Percentiles rank a stretch among this genome's conserved stretches.
phyloP scores from a whole-genome alignment of 2,329 filamentous ascomycete genomes.

The Pseudogymnoascus sp. region DNA sequence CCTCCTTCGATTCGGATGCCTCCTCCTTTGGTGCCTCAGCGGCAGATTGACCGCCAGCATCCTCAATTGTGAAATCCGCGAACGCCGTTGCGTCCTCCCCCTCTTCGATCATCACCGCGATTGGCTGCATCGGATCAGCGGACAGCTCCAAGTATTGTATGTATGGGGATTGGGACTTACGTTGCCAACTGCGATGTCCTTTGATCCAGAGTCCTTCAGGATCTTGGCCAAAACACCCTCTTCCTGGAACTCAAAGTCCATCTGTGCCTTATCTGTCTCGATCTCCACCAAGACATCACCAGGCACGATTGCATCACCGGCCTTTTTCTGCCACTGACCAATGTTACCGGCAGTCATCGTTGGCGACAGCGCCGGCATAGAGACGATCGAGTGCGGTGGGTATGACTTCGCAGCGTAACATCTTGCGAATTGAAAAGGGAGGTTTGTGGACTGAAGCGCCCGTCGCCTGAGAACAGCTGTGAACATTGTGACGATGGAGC shows the following conservation, averaged over 20 bases:
- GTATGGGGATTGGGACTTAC: slow-evolving; percentile 51
- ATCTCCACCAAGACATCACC: slow-evolving; percentile 97
- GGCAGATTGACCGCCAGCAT: slow-evolving; percentile 79
- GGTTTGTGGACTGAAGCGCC: slow-evolving; percentile 44
- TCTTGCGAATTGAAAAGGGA: slow-evolving; percentile 51
- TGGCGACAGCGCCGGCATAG: slow-evolving; percentile 95
- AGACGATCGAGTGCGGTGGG: slow-evolving; percentile 89
- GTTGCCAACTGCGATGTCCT: slow-evolving; percentile 89
- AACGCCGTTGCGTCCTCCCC: slow-evolving; percentile 82
- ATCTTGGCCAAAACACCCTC: slow-evolving; percentile 94
- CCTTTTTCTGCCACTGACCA: slow-evolving; percentile 96
- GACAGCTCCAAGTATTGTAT: not conserved
- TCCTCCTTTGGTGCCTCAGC: slow-evolving; percentile 60
- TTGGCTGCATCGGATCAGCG: slow-evolving; percentile 58
- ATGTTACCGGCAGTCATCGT: slow-evolving; percentile 98
- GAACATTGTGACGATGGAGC: slow-evolving; percentile 43
- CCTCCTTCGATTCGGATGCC: slow-evolving; percentile 52
- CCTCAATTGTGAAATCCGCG: slow-evolving; percentile 77
- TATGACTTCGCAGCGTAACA: slow-evolving; percentile 63
- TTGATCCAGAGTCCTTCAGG: slow-evolving; percentile 84
- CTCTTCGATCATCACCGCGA: slow-evolving; percentile 90
- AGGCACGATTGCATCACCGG: slow-evolving; percentile 76
- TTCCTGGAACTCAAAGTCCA: slow-evolving; percentile 99
- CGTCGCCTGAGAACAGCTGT: slow-evolving; percentile 58
- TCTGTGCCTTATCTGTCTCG: slow-evolving; percentile 99